Base-by-base conservation (phyloP, 352 stramenopile genomes). In the Globisporangium radiosum region DNA sequence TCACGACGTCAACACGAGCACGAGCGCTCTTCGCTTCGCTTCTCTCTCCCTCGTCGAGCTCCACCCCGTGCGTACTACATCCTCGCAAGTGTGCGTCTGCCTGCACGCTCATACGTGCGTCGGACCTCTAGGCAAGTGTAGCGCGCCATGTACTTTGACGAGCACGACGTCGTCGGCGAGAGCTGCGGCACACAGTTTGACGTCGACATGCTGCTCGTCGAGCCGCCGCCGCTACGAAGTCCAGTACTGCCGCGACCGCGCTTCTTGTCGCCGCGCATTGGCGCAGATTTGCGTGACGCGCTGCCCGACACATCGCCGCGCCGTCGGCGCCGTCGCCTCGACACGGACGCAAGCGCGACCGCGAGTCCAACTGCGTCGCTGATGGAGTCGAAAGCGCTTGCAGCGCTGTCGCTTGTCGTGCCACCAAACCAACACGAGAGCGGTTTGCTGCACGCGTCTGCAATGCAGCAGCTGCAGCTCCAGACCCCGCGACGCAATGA, bases 171-270 rank as follows among this genome's bases (percentile, higher is more conserved):
- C 33, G 64, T 65, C 49, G 61, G 65, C 57, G 65, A 75, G 59
- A 78, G 68, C 63, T 69, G 62, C 15, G 40, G 55, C 43, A 68
- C 62, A 37, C 62, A 74, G 45, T 67, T 72, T 40, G 60, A 68
- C 52, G 59, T 60, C 13, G 50, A 65, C 49, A 57, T 62, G 57
- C 15, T 56, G 40, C 8, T 42, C 13, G 15, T 13, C n/a, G 39
- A 11, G 40, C 40, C 40, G 1, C 40, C 40, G 40, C 38, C 7
- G 6, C 48, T 45, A 11, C 55, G 55, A 47, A 45, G n/a, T 33
- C 54, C 33, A 47, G 42, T 9, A 47, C 33, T 53, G 44, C 54
- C 54, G 17, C 54, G 47, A 14, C 47, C 56, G 47, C 54, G 25
- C 15, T 56, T 62, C 47, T 15, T 43, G 13, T 13, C 39, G 38